Base-by-base conservation (phyloP, 2,329 filamentous ascomycete genomes). In the Penicillium sp. region DNA sequence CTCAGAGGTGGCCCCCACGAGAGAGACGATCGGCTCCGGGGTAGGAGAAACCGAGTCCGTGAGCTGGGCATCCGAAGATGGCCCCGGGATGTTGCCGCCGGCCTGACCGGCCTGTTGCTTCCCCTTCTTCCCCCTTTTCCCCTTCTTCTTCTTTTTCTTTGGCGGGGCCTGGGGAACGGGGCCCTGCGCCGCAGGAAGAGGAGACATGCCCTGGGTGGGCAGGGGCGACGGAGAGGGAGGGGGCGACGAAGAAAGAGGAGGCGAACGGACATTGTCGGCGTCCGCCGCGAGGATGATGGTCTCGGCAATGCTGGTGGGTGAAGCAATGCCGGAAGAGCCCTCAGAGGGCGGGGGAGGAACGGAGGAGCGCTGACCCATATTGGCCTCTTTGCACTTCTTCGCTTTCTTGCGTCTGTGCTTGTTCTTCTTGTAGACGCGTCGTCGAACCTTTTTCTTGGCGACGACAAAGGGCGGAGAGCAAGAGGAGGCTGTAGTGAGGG, bases 141-240 rank as follows among this genome's bases (percentile, higher is more conserved):
- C n/a, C 50, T 53, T 53, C 7, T 22, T 17, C 50, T 38, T 38
- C 51, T 40, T 54, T 19, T 40, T 54, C 13, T 54, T 54, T 15
- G 35, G 35, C 33, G 33, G 35, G 35, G 33, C 33, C 24, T 54
- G 19, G 30, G 22, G 22, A 26, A 26, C 22, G 35, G 51, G 30
- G 49, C 26, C 35, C 37, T 22, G 51, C 24, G n/a, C 51, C 51
- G 35, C 35, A 26, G 51, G 15, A 40, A 28, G 24, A 12, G 30
- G 35, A 28, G 4, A 6, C 33, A 49, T 49, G 45, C 15, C 45
- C 45, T 49, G 19, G 12, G 8, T n/a, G 17, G 45, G 45, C 15
- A 30, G 26, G 7, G 45, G 45, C 45, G n/a, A 13, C 3, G 50
- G 50, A 19, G 30, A 26, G 4, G 30, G 51, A 17, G 51, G 40